phyloP scores from a whole-genome alignment of 805 yeast species.

The Torulaspora franciscae region DNA sequence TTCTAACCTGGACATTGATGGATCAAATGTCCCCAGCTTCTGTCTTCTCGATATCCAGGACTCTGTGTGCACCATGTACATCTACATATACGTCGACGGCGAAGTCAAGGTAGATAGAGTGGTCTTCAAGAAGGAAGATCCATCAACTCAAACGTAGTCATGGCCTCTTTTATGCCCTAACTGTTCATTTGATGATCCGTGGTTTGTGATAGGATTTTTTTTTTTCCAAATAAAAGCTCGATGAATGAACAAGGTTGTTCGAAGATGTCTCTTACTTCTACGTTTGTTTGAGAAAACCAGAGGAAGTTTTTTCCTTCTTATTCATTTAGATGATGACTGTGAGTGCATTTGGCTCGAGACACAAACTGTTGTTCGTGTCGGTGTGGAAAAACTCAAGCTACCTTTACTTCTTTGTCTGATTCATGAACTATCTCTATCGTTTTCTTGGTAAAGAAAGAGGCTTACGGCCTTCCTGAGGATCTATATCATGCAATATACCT shows the following conservation, averaged over 20 bases:
- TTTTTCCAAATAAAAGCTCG: slow-evolving; percentile 1
- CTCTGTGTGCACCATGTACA: slow-evolving; percentile 68
- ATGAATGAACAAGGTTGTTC: background rate
- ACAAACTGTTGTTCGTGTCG: slow-evolving; percentile 50
- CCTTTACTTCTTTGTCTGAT: slow-evolving; percentile 73
- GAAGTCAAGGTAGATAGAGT: slow-evolving; percentile 91
- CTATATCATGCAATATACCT: slow-evolving; percentile 6
- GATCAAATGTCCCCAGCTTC: slow-evolving; percentile 69
- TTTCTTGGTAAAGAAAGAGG: background rate
- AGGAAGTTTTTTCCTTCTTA: slow-evolving; percentile 36
- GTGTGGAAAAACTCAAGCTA: slow-evolving; percentile 99
- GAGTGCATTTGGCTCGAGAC: slow-evolving; percentile 99
- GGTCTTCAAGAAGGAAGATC: slow-evolving; percentile 49
- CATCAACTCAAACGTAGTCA: background rate
- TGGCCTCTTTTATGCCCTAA: slow-evolving; percentile 1
- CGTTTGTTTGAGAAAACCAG: slow-evolving; percentile 12
- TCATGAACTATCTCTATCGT: slow-evolving; percentile 7
- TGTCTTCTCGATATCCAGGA: slow-evolving; percentile 86
- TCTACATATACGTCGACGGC: slow-evolving; percentile 73
- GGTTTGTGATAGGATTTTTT: background rate
- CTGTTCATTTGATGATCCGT: slow-evolving; percentile 2
- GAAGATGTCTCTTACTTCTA: background rate
- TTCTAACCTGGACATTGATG: slow-evolving; percentile 24
- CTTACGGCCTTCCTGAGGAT: background rate
- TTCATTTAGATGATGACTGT: slow-evolving; percentile 62